A percentile compares a stretch with the other conserved stretches of the same genome.
Conservation (phyloP, 768 basidiomycete species). For the Lyophyllum semitale region DNA sequence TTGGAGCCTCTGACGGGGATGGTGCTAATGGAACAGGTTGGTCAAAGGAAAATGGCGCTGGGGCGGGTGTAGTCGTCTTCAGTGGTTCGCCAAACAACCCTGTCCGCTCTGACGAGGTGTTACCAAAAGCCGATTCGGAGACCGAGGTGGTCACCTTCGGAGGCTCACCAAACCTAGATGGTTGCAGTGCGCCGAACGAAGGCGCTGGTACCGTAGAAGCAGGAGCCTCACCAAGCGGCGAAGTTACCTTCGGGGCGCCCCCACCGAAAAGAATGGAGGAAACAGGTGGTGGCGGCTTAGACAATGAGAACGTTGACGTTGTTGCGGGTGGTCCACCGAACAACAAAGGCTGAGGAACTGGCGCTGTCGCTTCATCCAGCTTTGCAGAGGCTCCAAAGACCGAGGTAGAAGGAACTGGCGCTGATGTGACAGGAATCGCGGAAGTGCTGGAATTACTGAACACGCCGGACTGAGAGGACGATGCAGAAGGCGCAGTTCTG, state of each 20-base stretch:
- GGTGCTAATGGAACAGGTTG: constrained; percentile 11
- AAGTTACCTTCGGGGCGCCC: constrained; percentile 14
- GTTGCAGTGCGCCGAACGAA: background rate
- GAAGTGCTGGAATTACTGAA: background rate
- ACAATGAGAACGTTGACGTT: constrained; percentile 4
- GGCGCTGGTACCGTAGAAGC: constrained; percentile 10
- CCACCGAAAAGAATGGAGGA: constrained; percentile 14
- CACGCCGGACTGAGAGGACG: background rate
- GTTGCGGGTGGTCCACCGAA: background rate
- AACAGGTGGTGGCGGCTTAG: constrained; percentile 5
- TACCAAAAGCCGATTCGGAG: background rate
- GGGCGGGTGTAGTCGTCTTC: constrained; percentile 22
- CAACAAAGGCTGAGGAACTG: background rate
- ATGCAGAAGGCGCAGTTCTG: background rate
- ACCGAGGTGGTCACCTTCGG: background rate
- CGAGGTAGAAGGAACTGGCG: background rate
- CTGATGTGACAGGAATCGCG: background rate
- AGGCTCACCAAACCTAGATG: constrained; percentile 3
- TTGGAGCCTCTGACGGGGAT: constrained; percentile 32
- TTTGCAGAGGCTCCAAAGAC: background rate
- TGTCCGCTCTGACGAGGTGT: constrained; percentile 16
- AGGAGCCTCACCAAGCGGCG: constrained; percentile 20
- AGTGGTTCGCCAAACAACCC: constrained; percentile 2
- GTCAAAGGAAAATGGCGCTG: constrained; percentile 30
- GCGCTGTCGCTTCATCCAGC: background rate